These are phyloP conservation scores for Geranomyces michiganensis DNA, from an alignment of 192 early-diverging fungal species.

Conservation along the genomic window DNA sequence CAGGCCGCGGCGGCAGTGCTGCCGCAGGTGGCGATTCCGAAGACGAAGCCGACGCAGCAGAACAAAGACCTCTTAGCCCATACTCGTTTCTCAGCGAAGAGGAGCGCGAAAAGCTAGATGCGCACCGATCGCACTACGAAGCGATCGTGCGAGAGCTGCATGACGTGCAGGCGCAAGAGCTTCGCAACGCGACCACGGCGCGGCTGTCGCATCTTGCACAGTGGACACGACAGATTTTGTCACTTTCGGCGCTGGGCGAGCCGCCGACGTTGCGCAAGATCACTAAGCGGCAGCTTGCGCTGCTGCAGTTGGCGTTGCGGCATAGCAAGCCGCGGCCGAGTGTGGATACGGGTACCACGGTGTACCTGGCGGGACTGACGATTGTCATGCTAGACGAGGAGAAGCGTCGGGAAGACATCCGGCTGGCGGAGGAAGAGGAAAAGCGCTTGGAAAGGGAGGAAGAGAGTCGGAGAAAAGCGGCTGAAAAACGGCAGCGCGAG, in stretches of 20 bases:
- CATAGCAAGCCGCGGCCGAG: conserved; percentile 13
- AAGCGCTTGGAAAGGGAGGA: conserved; percentile 8
- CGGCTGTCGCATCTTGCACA: neutral
- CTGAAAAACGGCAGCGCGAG: conserved; percentile 9
- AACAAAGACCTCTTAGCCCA: too few relatives aligned
- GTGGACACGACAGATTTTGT: conserved; percentile 9
- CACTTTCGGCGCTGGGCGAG: conserved; percentile 10
- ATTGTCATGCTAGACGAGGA: conserved; percentile 27
- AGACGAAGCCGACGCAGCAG: neutral
- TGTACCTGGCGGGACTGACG: conserved; percentile 27
- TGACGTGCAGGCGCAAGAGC: conserved; percentile 5
- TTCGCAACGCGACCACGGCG: neutral
- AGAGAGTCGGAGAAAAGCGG: conserved; percentile 19
- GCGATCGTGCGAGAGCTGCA: conserved; percentile 2
- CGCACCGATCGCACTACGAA: neutral
- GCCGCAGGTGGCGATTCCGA: neutral
- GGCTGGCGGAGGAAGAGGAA: conserved; percentile 15
- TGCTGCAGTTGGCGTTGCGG: conserved; percentile 26
- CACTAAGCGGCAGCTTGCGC: conserved; percentile 17
- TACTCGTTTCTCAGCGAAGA: conserved; percentile 4
- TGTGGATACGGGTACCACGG: conserved; percentile 14
- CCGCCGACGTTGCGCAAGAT: conserved; percentile 2
- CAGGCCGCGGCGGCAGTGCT: neutral
- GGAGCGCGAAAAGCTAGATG: conserved; percentile 9
- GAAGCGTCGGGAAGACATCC: conserved; percentile 9